Percentiles rank a stretch among this genome's conserved stretches.
Conservation (phyloP, 768 basidiomycete species). For the Suillus subaureus region DNA sequence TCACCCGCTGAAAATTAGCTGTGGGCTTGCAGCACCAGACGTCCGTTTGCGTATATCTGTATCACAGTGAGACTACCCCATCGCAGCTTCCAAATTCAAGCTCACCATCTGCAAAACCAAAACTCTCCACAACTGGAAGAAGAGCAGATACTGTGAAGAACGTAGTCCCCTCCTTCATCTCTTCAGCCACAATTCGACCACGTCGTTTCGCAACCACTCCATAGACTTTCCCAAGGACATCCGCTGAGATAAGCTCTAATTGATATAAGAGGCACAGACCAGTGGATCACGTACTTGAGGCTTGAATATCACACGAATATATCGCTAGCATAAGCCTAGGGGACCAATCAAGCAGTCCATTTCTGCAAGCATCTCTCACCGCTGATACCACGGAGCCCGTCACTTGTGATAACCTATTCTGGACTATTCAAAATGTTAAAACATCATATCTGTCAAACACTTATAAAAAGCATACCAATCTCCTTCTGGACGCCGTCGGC, state of each 20-base stretch:
- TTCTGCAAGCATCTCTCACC: conserved; percentile 87
- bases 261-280: conserved; percentile 12
- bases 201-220: conserved; percentile 91
- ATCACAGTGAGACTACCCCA: not conserved
- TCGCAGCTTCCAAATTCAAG: not conserved
- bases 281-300: conserved; percentile 71
- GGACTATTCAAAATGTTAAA: conserved; percentile 47
- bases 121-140: conserved; percentile 95
- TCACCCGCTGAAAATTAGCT: conserved; percentile 94
- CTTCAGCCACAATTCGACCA: conserved; percentile 92
- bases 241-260: conserved; percentile 53
- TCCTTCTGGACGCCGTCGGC: conserved; percentile 60
- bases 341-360: conserved; percentile 94
- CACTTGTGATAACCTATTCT: conserved; percentile 80
- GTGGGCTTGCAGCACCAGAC: conserved; percentile 96
- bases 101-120: conserved; percentile 95
- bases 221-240: conserved; percentile 97
- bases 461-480: conserved; percentile 51
- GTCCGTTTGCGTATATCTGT: conserved; percentile 94
- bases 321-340: conserved; percentile 96
- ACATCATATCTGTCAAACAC: conserved; percentile 15
- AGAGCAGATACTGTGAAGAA: conserved; percentile 93
- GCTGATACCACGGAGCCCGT: conserved; percentile 90
- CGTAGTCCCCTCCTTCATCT: conserved; percentile 97
- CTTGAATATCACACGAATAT: conserved; percentile 99